Evolutionary conservation across 441 rosid species (phyloP).

Genomic region (Eutrema salsugineum): DNA sequence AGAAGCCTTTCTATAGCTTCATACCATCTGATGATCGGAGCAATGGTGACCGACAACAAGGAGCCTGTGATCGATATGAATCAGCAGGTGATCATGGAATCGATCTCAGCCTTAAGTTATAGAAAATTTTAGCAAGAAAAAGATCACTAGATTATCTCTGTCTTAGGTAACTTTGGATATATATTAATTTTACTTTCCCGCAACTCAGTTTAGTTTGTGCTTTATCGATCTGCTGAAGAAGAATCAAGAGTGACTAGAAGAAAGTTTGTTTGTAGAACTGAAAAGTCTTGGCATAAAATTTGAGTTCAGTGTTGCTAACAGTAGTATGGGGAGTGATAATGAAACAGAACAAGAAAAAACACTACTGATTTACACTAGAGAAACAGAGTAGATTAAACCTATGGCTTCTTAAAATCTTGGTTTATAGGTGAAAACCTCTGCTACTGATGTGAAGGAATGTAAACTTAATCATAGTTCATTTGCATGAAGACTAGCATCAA

Average conservation of each 20-base stretch:
- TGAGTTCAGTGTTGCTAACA: background rate
- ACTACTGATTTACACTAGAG: background rate
- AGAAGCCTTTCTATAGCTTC: conserved; percentile 19
- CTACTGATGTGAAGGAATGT: background rate
- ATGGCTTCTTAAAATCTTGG: background rate
- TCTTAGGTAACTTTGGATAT: conserved; percentile 9
- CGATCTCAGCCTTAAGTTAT: conserved; percentile 30
- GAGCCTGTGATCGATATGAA: background rate
- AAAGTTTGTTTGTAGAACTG: background rate
- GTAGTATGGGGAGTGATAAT: background rate
- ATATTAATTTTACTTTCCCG: background rate
- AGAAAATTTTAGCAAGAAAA: background rate
- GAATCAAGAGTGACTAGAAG: background rate
- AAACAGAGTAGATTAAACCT: background rate
- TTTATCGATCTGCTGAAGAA: background rate
- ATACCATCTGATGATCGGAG: conserved; percentile 4
- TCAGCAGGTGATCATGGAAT: conserved; percentile 11
- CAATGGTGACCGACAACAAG: background rate
- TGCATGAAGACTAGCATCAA: background rate
- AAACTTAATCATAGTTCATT: too few species aligned
- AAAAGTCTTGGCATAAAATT: background rate
- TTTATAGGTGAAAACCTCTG: background rate
- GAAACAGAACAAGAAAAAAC: background rate
- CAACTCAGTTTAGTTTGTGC: background rate
- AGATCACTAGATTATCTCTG: background rate